These are phyloP conservation scores for Ogataea hybrid DNA, from an alignment of 1,139 yeast genomes.

Conservation along the genomic window DNA sequence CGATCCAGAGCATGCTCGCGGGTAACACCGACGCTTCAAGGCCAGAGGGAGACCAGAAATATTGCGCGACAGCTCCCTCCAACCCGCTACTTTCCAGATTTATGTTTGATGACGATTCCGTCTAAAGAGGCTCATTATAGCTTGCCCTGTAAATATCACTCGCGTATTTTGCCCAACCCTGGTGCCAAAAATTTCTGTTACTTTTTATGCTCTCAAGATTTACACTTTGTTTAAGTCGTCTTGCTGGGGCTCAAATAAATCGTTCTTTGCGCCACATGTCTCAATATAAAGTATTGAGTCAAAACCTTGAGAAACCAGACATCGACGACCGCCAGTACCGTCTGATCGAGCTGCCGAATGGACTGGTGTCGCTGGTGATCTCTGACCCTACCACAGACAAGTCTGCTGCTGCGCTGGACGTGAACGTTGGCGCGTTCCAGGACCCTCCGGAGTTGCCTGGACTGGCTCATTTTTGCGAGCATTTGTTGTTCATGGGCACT, in stretches of 20 bases:
- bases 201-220: conserved; percentile 10
- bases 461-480: conserved; percentile 96
- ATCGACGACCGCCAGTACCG: conserved; percentile 77
- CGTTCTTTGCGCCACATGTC: conserved; percentile 5
- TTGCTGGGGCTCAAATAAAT: conserved; percentile 1
- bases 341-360: conserved; percentile 61
- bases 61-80: conserved; percentile 51
- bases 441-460: conserved; percentile 80
- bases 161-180: conserved; percentile 1
- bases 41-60: conserved; percentile 55
- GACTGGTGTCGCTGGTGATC: conserved; percentile 71
- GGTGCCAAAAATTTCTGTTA: not conserved
- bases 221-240: not conserved
- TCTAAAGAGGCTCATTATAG: conserved; percentile 25
- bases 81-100: conserved; percentile 54
- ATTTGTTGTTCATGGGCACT: conserved; percentile 95
- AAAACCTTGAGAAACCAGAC: conserved; percentile 53
- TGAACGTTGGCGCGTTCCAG: conserved; percentile 83
- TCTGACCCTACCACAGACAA: conserved; percentile 86
- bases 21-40: conserved; percentile 44
- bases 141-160: conserved; percentile 1
- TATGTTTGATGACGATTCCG: conserved; percentile 55
- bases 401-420: conserved; percentile 91
- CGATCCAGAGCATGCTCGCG: conserved; percentile 64
- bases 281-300: conserved; percentile 8